Evolutionary conservation across 2,329 filamentous ascomycete species (phyloP).

Genomic region (Cucurbitaria berberidis): DNA sequence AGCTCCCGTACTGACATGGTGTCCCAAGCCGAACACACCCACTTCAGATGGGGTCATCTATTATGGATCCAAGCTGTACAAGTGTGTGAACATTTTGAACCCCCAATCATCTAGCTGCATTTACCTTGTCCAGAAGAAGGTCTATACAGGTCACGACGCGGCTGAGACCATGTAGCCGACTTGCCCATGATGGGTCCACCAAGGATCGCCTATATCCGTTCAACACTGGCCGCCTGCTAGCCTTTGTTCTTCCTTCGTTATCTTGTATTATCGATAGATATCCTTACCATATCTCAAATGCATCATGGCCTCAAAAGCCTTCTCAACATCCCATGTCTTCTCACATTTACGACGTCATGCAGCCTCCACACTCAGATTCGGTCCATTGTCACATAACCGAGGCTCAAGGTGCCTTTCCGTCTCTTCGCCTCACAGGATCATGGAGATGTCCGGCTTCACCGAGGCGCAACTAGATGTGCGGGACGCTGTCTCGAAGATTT

Average conservation of each 20-base stretch:
- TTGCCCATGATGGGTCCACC: background rate
- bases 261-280: constrained; percentile 1
- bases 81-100: background rate
- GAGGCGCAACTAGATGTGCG: constrained; percentile 74
- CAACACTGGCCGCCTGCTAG: constrained; percentile 3
- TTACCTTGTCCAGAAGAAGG: background rate
- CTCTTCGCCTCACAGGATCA: constrained; percentile 64
- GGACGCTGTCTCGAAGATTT: constrained; percentile 73
- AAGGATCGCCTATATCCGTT: constrained; percentile 1
- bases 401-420: constrained; percentile 37
- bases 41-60: background rate
- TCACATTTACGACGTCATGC: background rate
- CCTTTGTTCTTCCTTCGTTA: background rate
- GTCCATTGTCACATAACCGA: background rate
- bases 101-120: background rate
- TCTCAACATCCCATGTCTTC: background rate
- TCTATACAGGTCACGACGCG: background rate
- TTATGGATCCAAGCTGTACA: background rate
- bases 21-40: background rate
- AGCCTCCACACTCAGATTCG: background rate
- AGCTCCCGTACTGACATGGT: no score
- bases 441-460: constrained; percentile 42
- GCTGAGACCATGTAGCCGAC: constrained; percentile 1
- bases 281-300: background rate
- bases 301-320: background rate